Evolutionary conservation across 176 grass and related monocot species (phyloP).

Genomic region (Ensete ventricosum): DNA sequence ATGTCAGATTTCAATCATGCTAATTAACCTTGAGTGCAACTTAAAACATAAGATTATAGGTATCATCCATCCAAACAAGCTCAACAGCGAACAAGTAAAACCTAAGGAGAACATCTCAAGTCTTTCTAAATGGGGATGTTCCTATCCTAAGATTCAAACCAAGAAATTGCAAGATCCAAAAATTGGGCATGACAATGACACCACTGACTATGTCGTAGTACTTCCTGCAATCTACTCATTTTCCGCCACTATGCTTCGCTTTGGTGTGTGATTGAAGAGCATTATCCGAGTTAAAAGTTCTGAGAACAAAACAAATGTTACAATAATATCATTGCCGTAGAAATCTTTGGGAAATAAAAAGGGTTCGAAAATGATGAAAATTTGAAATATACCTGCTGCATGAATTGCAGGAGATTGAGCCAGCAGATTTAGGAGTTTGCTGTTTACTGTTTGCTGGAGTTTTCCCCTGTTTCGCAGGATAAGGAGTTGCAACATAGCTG

Average conservation of each 20-base stretch:
- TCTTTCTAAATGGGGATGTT: too few species aligned
- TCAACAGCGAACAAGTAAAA: too few species aligned
- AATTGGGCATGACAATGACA: not conserved
- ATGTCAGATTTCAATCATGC: too few species aligned
- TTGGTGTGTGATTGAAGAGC: conserved; percentile 58
- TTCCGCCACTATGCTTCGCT: conserved; percentile 40
- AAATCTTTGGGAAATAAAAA: not conserved
- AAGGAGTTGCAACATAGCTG: conserved; percentile 61
- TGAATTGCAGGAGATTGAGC: conserved; percentile 46
- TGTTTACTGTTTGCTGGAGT: conserved; percentile 51
- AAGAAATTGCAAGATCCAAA: not conserved
- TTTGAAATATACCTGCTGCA: conserved; percentile 59
- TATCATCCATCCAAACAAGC: too few species aligned
- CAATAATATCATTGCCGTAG: not conserved
- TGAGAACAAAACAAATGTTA: conserved; percentile 1
- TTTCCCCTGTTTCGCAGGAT: conserved; percentile 66
- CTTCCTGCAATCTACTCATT: not conserved
- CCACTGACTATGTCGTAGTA: too few species aligned
- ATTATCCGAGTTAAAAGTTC: conserved; percentile 68
- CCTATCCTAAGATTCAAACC: too few species aligned
- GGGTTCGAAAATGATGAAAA: too few species aligned
- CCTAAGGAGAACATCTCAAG: too few species aligned
- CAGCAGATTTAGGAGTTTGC: conserved; percentile 55
- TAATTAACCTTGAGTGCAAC: too few species aligned
- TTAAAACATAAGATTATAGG: too few species aligned